These are phyloP conservation scores for Fusarium anthophilum DNA, from an alignment of 2,329 filamentous ascomycete genomes.

Conservation along the genomic window DNA sequence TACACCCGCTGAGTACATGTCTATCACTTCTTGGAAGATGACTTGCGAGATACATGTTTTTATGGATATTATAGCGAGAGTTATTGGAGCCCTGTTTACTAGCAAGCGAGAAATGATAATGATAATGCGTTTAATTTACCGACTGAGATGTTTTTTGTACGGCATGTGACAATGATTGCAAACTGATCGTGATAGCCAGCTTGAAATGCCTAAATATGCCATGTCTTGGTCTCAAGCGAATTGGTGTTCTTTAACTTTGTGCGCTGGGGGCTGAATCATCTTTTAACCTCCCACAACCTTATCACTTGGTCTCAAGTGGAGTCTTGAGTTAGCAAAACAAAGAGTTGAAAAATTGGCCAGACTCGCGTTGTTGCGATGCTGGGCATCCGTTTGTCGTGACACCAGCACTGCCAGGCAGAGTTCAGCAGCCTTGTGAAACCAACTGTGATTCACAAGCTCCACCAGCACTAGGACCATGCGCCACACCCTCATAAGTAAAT, in stretches of 20 bases:
- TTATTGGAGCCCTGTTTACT: not conserved
- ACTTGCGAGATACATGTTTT: not conserved
- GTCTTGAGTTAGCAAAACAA: too few species aligned
- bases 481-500: rapidly evolving
- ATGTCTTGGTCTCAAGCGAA: not conserved
- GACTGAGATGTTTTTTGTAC: rapidly evolving
- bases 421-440: not conserved
- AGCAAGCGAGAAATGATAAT: too few species aligned
- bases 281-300: too few species aligned
- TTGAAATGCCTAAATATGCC: not conserved
- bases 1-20: too few species aligned
- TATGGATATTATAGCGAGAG: not conserved
- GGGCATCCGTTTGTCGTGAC: rapidly evolving
- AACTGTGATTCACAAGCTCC: not conserved
- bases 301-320: not conserved
- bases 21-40: too few species aligned
- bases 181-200: too few species aligned
- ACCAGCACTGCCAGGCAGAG: not conserved
- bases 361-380: not conserved
- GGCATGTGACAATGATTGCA: not conserved
- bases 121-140: not conserved
- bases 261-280: too few species aligned
- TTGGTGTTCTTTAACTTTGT: too few species aligned
- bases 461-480: not conserved
- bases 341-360: rapidly evolving